Percentiles rank a stretch among this genome's conserved stretches.
phyloP scores from a whole-genome alignment of 1,284 basidiomycete genomes.

The Filobasidium uniguttulatum region DNA sequence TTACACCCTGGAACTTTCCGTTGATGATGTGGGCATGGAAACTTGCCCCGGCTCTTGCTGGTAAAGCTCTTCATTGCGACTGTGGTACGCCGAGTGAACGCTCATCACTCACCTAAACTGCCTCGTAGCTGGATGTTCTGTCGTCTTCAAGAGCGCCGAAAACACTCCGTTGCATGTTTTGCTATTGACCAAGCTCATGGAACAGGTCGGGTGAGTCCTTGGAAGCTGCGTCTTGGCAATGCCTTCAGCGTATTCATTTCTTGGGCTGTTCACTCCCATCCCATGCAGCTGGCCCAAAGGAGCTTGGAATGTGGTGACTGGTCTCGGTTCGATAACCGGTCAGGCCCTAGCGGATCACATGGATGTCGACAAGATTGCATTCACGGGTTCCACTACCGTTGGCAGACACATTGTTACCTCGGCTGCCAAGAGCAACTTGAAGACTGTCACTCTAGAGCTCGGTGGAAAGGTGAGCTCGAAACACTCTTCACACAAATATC shows the following conservation, averaged over 20 bases:
- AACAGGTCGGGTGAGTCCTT: constrained; percentile 59
- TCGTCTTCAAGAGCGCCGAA: constrained; percentile 43
- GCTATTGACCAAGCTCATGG: constrained; percentile 45
- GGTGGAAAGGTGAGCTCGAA: constrained; percentile 39
- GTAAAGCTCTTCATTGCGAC: background rate
- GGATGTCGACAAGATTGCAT: constrained; percentile 53
- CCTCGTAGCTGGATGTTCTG: constrained; percentile 28
- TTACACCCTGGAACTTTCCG: constrained; percentile 66
- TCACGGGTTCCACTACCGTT: constrained; percentile 31
- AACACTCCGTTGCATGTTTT: constrained; percentile 74
- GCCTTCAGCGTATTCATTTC: background rate
- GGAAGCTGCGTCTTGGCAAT: constrained; percentile 35
- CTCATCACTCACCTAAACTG: background rate
- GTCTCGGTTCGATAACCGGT: constrained; percentile 64
- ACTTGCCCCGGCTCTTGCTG: constrained; percentile 69
- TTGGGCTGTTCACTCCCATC: background rate
- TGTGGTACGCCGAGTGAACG: background rate
- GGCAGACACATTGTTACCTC: constrained; percentile 75
- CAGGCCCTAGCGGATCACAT: constrained; percentile 61
- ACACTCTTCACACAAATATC: background rate
- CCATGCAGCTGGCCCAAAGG: constrained; percentile 63
- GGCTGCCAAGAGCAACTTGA: constrained; percentile 70
- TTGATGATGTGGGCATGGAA: constrained; percentile 84
- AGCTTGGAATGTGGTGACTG: constrained; percentile 70
- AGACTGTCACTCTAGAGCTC: constrained; percentile 47